A percentile compares a stretch with the other conserved stretches of the same genome.
Evolutionary conservation across 2,329 filamentous ascomycete species (phyloP).

Genomic region (Cryphonectria radicalis): DNA sequence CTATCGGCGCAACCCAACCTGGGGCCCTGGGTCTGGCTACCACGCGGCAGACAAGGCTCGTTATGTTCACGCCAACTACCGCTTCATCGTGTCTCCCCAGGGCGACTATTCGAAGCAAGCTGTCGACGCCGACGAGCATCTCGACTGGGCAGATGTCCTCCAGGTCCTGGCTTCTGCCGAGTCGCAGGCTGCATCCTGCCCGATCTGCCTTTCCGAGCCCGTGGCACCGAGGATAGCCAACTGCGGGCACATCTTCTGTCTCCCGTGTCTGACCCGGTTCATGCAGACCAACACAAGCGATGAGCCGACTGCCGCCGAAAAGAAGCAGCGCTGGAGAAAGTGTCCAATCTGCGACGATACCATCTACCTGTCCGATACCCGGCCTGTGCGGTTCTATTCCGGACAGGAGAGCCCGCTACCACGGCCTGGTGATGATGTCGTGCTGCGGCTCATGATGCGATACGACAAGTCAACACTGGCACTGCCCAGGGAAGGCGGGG

Average conservation of each 20-base stretch:
- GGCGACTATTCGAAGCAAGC: slow-evolving; percentile 81
- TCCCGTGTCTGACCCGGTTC: slow-evolving; percentile 90
- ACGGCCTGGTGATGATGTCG: slow-evolving; percentile 83
- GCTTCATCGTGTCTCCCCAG: slow-evolving; percentile 88
- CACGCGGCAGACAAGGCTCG: slow-evolving; percentile 90
- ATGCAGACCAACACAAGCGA: slow-evolving; percentile 83
- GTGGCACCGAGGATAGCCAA: slow-evolving; percentile 95
- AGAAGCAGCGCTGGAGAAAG: slow-evolving; percentile 79
- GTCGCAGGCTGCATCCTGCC: slow-evolving; percentile 87
- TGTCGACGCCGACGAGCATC: slow-evolving; percentile 81
- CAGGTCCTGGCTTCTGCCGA: slow-evolving; percentile 90
- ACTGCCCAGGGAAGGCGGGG: slow-evolving; percentile 78
- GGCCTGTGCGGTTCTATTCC: slow-evolving; percentile 87
- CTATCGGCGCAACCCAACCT: slow-evolving; percentile 74
- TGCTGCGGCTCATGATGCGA: slow-evolving; percentile 83
- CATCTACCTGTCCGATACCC: slow-evolving; percentile 88
- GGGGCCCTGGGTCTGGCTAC: slow-evolving; percentile 86
- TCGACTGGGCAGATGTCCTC: slow-evolving; percentile 89
- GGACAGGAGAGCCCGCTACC: slow-evolving; percentile 85
- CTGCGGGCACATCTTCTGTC: slow-evolving; percentile 95
- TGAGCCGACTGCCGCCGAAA: slow-evolving; percentile 53
- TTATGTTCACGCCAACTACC: slow-evolving; percentile 93
- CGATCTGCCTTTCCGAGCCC: slow-evolving; percentile 91
- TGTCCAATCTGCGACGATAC: slow-evolving; percentile 95
- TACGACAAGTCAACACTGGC: slow-evolving; percentile 82